Evolutionary conservation across 495 filamentous ascomycete genomes (phyloP), one percentile per base, ranked within the genome.

Genomic region (Extremus antarcticus): DNA sequence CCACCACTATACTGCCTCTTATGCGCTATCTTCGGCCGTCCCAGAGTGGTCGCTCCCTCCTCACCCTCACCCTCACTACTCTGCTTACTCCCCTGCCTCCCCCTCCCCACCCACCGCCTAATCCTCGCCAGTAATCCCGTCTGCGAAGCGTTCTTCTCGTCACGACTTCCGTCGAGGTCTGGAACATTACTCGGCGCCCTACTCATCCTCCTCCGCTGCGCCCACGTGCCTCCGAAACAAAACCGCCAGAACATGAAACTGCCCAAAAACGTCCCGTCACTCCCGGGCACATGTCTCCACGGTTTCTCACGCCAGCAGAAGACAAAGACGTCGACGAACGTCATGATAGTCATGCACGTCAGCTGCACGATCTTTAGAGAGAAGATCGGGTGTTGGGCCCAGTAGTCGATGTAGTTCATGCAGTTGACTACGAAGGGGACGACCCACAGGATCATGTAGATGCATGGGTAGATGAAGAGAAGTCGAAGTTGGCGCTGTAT

Each of bases 381-480:
- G 45, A 76, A 77, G 3, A 77, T 75, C 11, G 78, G 75, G 54
- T 78, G 59, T 20, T 63, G 56, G 16, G 70, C 71, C 47, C 71
- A 78, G 49, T 67, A 60, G 60, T 84, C 75, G 49, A 76, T 71
- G 68, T 82, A 86, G 39, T 75, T 73, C 38, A 81, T 60, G 50
- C 76, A 71, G 65, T 88, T 79, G 22, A 70, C 72, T 15, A 83
- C 67, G 63, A 88, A 86, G 13, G 86, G 84, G n/a, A 81, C 66
- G 35, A 84, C 64, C 86, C 86, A 90, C 68, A 85, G 77, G 23
- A 80, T 60, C n/a, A 83, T 72, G 70, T 88, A 88, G 48, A 82
- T 71, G 15, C 80, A 61, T 7, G 86, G 86, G 66, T 90, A 88
- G 46, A 83, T 78, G 63, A 88, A 85, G 2, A 88, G 68, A 25